These are phyloP conservation scores for Mediolabrus comicus DNA, from an alignment of 108 stramenopile species.

Conservation along the genomic window DNA sequence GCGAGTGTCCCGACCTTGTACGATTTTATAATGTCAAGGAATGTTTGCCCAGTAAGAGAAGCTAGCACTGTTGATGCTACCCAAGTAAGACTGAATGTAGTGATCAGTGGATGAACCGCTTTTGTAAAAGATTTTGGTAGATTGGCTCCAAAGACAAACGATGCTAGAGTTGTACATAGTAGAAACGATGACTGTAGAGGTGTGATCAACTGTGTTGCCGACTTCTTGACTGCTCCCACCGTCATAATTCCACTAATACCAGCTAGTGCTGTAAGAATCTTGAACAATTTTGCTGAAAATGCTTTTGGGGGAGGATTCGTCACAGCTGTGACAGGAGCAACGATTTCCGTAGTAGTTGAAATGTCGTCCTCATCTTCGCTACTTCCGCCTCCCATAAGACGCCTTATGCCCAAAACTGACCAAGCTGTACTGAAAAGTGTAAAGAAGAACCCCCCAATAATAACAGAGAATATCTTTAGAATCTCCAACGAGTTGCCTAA, in stretches of 20 bases:
- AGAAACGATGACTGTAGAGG: constrained; percentile 54
- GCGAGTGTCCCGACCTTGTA: constrained; percentile 64
- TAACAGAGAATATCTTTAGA: constrained; percentile 57
- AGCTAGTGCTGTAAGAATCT: constrained; percentile 47
- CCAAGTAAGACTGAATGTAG: constrained; percentile 69
- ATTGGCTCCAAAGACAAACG: constrained; percentile 75
- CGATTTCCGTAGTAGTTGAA: neutral
- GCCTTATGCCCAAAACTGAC: constrained; percentile 60
- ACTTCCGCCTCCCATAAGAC: constrained; percentile 14
- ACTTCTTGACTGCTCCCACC: constrained; percentile 20
- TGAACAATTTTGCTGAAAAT: constrained; percentile 49
- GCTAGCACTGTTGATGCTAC: constrained; percentile 37
- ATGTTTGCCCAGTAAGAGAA: constrained; percentile 48
- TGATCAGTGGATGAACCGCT: constrained; percentile 68
- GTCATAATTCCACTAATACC: constrained; percentile 37
- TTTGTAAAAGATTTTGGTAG: constrained; percentile 66
- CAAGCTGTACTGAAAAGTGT: constrained; percentile 55
- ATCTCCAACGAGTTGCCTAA: constrained; percentile 42
- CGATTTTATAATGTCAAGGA: constrained; percentile 44
- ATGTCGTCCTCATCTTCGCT: neutral
- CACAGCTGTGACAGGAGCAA: constrained; percentile 4
- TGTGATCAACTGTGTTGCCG: constrained; percentile 27
- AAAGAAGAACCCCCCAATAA: constrained; percentile 67
- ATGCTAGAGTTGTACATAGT: constrained; percentile 56
- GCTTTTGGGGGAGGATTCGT: constrained; percentile 48